Base-by-base conservation (phyloP, 2,329 filamentous ascomycete species). In the Ascochyta rabiei region DNA sequence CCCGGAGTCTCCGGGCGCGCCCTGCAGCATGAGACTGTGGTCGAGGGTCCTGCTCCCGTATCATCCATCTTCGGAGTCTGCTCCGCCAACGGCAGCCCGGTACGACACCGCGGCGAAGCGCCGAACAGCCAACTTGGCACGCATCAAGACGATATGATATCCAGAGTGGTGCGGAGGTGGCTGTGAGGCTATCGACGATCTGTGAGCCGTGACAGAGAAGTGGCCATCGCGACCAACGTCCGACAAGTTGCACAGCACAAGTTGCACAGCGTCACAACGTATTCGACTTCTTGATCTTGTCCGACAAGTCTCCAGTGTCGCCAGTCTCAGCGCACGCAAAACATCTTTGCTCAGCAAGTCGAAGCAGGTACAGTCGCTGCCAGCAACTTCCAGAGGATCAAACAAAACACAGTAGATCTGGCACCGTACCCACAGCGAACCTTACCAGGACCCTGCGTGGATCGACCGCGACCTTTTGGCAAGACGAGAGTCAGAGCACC, bases 11-110 rank as follows among this genome's bases (percentile, higher is more conserved):
- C 16, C 24, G 12, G 13, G 28, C 16, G 23, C 23, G 47, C 31
- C 33, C 26, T 48, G 39, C 38, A 43, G 18, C 16, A 1, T 19
- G 13, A 37, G 31, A 43, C 16, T 31, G 23, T 49, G 47, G 39
- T 43, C 30, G 39, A 49, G 39, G 47, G 33, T 49, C 47, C 38
- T 39, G 47, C 23, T 49, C 47, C 47, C 24, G 39, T 19, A 37
- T 41, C 35, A 34, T 40, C 41, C 41, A 52, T 52, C 41, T 19
- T 16, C 41, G 48, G 41, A 46, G 40, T 3, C 6, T n/a, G n/a
- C 40, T 40, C 48, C 41, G 41, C 34, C 34, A 40, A 40, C 28
- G 26, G 13, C 31, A n/a, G 38, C 12, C 48, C 34, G 10, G 8
- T 9, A 45, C 18, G 39, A 34, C 7, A 43, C 5, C 4, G 23